Base-by-base conservation (phyloP, 208 protist genomes). In the Crithidia expoeki region DNA sequence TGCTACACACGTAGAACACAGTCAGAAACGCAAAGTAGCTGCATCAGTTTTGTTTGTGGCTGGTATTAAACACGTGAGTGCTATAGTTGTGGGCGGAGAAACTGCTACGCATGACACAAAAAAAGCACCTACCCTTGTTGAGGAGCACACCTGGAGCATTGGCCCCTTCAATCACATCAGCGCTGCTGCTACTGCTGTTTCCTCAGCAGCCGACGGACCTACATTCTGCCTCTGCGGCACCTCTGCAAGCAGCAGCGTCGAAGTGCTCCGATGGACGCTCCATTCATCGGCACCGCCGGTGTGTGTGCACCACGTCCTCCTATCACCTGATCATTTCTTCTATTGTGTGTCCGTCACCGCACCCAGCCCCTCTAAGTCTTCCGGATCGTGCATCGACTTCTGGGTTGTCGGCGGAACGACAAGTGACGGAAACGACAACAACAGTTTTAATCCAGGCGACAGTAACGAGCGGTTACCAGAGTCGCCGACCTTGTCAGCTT, bases 221-320 rank as follows among this genome's bases (percentile, higher is more conserved):
- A 25, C 10, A 0, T 14, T 67, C 0, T 59, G 32, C 56, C 21
- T 76, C 0, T 76, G 71, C 25, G 71, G 47, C 49, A 53, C 71
- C 12, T 51, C 63, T 23, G 44, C n/a, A 6, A 42, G 21, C 40
- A 33, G 53, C 34, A 76, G 57, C 16, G 47, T 76, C 17, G 71
- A 76, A 23, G 71, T 76, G 63, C 71, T 64, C 33, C 11, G 34
- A 38, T 76, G 71, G 71, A 17, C n/a, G 47, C 47, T 66, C 14
- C 11, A 64, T 19, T 27, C 9, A 1, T 28, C 30, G 21, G 23
- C 40, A 0, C 52, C 17, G 0, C 71, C 71, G 33, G 38, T 71
- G 36, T 76, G 71, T n/a, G 46, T 76, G 49, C 71, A 76, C 36
- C 52, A 70, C 25, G 71, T 76, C 50, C 57, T 76, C 16, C 36